Percentiles rank a stretch among this genome's conserved stretches.
Conservation (phyloP, 805 yeast species). For the Ogataea philodendri region DNA sequence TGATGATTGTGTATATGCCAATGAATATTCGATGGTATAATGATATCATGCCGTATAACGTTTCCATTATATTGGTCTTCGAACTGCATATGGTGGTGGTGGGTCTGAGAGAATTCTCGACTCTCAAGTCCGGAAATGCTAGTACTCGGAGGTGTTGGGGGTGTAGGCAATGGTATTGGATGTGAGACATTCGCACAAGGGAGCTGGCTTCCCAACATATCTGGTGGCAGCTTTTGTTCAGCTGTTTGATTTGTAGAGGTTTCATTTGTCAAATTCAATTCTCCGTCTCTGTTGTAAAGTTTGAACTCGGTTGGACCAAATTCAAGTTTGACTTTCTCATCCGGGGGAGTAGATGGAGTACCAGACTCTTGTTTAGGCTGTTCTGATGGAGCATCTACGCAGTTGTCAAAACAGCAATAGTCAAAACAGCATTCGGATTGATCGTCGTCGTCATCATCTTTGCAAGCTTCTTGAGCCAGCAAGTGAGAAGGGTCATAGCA, state of each 20-base stretch:
- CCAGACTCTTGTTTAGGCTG: background rate
- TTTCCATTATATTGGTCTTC: conserved; percentile 29
- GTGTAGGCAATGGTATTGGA: conserved; percentile 1
- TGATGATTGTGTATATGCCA: conserved; percentile 16
- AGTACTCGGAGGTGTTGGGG: conserved; percentile 2
- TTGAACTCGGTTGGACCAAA: background rate
- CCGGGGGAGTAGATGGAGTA: background rate
- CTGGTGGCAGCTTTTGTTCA: background rate
- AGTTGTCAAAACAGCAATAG: conserved; percentile 26
- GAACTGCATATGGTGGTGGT: conserved; percentile 33
- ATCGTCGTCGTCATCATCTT: conserved; percentile 5
- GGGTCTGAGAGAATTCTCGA: conserved; percentile 7
- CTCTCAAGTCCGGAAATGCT: conserved; percentile 9
- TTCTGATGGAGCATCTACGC: conserved; percentile 8
- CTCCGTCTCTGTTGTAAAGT: background rate
- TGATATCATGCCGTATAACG: conserved; percentile 29
- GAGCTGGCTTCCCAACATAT: no score
- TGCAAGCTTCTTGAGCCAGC: conserved; percentile 2
- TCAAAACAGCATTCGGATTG: conserved; percentile 27
- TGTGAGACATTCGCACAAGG: no score
- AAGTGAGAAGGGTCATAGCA: conserved; percentile 28
- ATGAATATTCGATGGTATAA: conserved; percentile 25
- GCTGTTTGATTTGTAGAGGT: background rate
- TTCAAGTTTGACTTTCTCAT: background rate
- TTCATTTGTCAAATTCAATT: background rate